A percentile compares a stretch with the other conserved stretches of the same genome.
These are phyloP conservation scores for Anthracocystis panici-leucophaei DNA, from an alignment of 1,284 basidiomycete genomes.

Conservation along the genomic window DNA sequence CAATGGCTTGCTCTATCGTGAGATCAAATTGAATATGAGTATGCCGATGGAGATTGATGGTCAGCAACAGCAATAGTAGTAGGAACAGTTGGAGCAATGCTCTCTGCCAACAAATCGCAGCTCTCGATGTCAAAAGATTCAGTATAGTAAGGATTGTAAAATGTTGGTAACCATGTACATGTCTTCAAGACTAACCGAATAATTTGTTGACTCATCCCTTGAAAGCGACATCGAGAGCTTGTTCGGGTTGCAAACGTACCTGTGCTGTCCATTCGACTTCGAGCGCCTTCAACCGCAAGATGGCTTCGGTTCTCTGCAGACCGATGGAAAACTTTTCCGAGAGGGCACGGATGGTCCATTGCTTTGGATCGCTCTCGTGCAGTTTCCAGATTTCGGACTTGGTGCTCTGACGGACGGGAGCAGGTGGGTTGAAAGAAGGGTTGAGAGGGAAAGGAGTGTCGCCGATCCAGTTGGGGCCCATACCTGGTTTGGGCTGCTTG, in stretches of 20 bases:
- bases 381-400: slow-evolving; percentile 64
- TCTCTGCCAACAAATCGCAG: neutral
- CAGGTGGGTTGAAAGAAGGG: slow-evolving; percentile 64
- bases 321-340: slow-evolving; percentile 60
- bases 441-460: slow-evolving; percentile 67
- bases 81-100: neutral
- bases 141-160: slow-evolving; percentile 59
- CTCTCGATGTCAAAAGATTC: slow-evolving; percentile 29
- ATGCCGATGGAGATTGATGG: neutral
- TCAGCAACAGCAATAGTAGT: slow-evolving; percentile 9
- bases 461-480: slow-evolving; percentile 66
- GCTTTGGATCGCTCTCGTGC: slow-evolving; percentile 55
- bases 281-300: slow-evolving; percentile 65
- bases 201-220: slow-evolving; percentile 54
- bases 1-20: slow-evolving; percentile 54
- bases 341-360: slow-evolving; percentile 62
- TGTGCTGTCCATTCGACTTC: slow-evolving; percentile 57
- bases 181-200: slow-evolving; percentile 69
- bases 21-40: neutral
- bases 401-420: slow-evolving; percentile 57
- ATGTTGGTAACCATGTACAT: slow-evolving; percentile 57
- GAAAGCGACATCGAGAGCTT: slow-evolving; percentile 24
- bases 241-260: slow-evolving; percentile 45
- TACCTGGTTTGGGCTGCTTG: slow-evolving; percentile 58
- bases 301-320: slow-evolving; percentile 58